Conservation (phyloP, 2,329 filamentous ascomycete genomes). For the Magnaporthiopsis rhizophila region DNA sequence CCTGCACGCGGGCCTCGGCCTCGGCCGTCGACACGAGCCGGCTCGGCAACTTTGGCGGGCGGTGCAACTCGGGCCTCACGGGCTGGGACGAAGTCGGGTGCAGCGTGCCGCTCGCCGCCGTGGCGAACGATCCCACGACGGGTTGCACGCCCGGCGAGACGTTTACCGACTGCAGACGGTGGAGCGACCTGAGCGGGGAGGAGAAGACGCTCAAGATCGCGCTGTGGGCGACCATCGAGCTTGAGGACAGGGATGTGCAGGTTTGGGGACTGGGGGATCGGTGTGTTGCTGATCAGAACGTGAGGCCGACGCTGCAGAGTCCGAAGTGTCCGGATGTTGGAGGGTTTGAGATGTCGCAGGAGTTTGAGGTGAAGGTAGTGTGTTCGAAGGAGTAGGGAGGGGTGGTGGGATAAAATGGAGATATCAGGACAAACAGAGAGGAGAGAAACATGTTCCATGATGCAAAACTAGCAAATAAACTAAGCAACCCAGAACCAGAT, state of each 20-base stretch:
- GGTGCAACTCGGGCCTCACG: background rate
- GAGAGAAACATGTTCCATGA: too few species aligned
- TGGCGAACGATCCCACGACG: background rate
- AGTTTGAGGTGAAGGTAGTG: background rate
- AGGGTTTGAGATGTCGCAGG: background rate
- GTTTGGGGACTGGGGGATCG: background rate
- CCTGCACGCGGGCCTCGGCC: background rate
- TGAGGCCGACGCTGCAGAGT: background rate
- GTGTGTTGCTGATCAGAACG: background rate
- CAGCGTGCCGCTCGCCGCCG: background rate
- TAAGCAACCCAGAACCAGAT: slow-evolving; percentile 48
- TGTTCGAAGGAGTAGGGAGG: background rate
- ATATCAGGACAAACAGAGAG: too few species aligned
- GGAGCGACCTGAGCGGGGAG: background rate
- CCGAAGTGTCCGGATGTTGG: background rate
- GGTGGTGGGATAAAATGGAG: too few species aligned
- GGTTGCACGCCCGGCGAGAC: background rate
- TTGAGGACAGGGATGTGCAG: background rate
- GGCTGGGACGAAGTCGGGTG: background rate
- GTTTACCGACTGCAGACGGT: background rate
- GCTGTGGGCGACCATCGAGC: background rate
- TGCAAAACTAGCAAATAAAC: background rate
- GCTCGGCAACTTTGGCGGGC: background rate
- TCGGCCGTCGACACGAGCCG: too few species aligned
- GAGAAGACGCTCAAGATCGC: background rate